phyloP scores from a whole-genome alignment of 495 filamentous ascomycete genomes.

The Xylaria curta region DNA sequence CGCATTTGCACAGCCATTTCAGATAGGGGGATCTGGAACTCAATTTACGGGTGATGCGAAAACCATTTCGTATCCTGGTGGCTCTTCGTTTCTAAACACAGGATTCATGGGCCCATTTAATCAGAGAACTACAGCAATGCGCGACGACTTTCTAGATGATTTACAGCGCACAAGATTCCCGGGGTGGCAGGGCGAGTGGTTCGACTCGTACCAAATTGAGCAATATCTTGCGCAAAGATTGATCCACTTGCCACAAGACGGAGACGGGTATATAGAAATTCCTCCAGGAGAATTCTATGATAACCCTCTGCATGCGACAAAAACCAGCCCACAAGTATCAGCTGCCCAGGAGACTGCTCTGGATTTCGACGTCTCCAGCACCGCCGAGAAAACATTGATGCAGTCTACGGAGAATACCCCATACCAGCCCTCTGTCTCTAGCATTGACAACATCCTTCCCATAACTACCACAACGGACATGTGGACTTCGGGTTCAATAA shows the following conservation, averaged over 20 bases:
- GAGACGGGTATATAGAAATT: constrained; percentile 56
- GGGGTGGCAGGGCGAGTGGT: constrained; percentile 72
- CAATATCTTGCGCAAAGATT: constrained; percentile 67
- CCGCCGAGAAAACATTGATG: not conserved
- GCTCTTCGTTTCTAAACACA: constrained; percentile 42
- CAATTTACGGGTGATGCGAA: constrained; percentile 52
- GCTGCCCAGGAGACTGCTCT: not conserved
- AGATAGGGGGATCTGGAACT: constrained; percentile 72
- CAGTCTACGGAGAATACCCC: not conserved
- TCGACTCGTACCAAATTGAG: constrained; percentile 75
- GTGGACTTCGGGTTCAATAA: constrained; percentile 28
- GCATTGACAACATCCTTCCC: constrained; percentile 14
- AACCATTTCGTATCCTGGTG: constrained; percentile 38
- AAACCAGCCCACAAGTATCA: constrained; percentile 19
- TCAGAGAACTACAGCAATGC: constrained; percentile 37
- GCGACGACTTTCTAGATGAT: constrained; percentile 40
- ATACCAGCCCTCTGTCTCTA: constrained; percentile 15
- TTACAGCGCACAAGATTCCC: constrained; percentile 51
- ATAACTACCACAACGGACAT: constrained; percentile 17
- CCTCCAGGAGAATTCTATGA: constrained; percentile 44
- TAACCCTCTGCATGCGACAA: constrained; percentile 22
- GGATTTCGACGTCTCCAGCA: not conserved
- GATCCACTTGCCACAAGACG: constrained; percentile 58
- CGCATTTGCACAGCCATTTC: constrained; percentile 66
- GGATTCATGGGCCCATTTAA: constrained; percentile 54